Conservation (phyloP, 2,329 filamentous ascomycete species). For the Lasiodiplodia sp. region DNA sequence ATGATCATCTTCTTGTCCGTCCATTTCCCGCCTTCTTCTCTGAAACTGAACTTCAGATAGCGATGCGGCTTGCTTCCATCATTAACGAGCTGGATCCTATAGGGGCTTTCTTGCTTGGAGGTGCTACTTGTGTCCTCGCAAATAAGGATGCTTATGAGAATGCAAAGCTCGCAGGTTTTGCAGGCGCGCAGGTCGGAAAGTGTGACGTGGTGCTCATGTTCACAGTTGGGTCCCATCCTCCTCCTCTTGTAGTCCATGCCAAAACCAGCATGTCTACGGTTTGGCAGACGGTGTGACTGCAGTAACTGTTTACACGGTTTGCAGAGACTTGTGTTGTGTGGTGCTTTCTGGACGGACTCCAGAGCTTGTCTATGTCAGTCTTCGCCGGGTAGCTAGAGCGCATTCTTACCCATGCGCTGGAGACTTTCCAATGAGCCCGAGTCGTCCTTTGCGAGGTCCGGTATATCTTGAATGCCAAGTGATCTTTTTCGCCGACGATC, state of each 20-base stretch:
- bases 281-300: neutral
- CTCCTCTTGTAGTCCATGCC: constrained; percentile 6
- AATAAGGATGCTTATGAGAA: constrained; percentile 5
- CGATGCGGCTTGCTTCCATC: neutral
- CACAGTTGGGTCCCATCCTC: neutral
- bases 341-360: neutral
- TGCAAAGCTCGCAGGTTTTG: neutral
- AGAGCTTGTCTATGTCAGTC: neutral
- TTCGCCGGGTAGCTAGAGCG: neutral
- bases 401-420: constrained; percentile 5
- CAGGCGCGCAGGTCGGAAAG: neutral
- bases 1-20: constrained; percentile 17
- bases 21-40: neutral
- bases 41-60: constrained; percentile 10
- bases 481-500: constrained; percentile 10
- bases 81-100: constrained; percentile 4
- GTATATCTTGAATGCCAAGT: constrained; percentile 7
- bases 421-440: neutral
- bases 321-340: neutral
- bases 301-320: neutral
- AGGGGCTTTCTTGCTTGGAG: neutral
- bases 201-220: constrained; percentile 7
- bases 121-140: neutral
- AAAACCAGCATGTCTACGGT: neutral
- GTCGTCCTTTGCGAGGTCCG: neutral